A percentile compares a stretch with the other conserved stretches of the same genome.
These are phyloP conservation scores for Talaromyces sp. DNA, from an alignment of 2,329 filamentous ascomycete species.

Conservation along the genomic window DNA sequence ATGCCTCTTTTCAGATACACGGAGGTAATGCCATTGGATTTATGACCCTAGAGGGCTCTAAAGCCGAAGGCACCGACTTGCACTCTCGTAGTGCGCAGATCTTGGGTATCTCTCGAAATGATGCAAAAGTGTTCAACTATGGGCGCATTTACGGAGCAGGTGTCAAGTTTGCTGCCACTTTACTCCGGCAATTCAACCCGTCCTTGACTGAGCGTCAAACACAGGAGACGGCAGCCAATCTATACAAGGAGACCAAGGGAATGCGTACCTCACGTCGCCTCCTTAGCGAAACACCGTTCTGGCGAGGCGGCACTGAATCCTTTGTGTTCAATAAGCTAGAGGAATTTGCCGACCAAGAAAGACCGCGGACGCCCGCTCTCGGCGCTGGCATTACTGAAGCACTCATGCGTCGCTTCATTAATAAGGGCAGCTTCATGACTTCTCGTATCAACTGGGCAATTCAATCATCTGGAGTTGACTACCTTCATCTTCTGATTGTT, in stretches of 20 bases:
- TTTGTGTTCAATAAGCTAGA: slow-evolving; percentile 98
- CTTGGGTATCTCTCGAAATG: slow-evolving; percentile 88
- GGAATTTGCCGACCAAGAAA: slow-evolving; percentile 94
- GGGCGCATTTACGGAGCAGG: slow-evolving; percentile 98
- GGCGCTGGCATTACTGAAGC: slow-evolving; percentile 96
- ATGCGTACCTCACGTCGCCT: slow-evolving; percentile 75
- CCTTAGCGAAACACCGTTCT: slow-evolving; percentile 77
- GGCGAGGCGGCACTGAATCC: slow-evolving; percentile 94
- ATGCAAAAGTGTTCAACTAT: slow-evolving; percentile 98
- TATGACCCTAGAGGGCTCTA: slow-evolving; percentile 97
- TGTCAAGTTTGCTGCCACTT: slow-evolving; percentile 84
- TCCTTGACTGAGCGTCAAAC: slow-evolving; percentile 78
- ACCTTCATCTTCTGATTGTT: slow-evolving; percentile 89
- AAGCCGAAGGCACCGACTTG: slow-evolving; percentile 88
- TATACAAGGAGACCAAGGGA: slow-evolving; percentile 91
- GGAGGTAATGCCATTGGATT: slow-evolving; percentile 97
- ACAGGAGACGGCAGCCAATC: slow-evolving; percentile 69
- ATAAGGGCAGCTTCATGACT: slow-evolving; percentile 89
- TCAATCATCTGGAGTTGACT: slow-evolving; percentile 95
- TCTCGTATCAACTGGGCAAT: slow-evolving; percentile 99
- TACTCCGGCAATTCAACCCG: slow-evolving; percentile 93
- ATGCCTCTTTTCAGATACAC: slow-evolving; percentile 91
- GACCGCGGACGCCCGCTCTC: slow-evolving; percentile 85
- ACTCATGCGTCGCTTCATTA: slow-evolving; percentile 83
- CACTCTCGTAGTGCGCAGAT: slow-evolving; percentile 93